Evolutionary conservation across 129 eudicot species (phyloP).

Genomic region (Lonicera japonica): DNA sequence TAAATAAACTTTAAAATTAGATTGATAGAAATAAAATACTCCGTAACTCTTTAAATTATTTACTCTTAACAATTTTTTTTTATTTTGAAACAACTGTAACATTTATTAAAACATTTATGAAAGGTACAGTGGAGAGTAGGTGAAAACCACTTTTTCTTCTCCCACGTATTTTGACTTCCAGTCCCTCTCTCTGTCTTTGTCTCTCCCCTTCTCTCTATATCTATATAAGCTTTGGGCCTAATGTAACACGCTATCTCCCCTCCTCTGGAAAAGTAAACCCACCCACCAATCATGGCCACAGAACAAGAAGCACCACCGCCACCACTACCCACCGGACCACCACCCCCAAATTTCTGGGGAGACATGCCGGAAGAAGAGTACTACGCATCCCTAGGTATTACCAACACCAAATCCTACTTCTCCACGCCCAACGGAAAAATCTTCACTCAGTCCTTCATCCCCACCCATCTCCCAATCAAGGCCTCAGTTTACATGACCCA

Average conservation of each 20-base stretch:
- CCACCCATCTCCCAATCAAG: conserved; percentile 35
- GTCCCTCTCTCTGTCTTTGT: background rate
- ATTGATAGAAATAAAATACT: no score
- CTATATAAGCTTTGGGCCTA: no score
- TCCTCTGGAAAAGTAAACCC: background rate
- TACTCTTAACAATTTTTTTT: no score
- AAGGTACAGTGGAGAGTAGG: no score
- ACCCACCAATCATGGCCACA: conserved; percentile 8
- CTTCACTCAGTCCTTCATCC: conserved; percentile 70
- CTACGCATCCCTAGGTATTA: conserved; percentile 53
- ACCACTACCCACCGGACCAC: conserved; percentile 22
- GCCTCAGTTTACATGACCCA: conserved; percentile 64
- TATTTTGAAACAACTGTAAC: no score
- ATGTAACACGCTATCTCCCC: background rate
- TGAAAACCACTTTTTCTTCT: no score
- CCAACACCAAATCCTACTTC: conserved; percentile 59
- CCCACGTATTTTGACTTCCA: background rate
- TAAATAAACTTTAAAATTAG: no score
- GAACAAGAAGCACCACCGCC: conserved; percentile 11
- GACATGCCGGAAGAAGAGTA: conserved; percentile 60
- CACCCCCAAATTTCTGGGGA: conserved; percentile 56
- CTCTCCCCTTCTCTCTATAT: background rate
- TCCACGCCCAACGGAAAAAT: conserved; percentile 47
- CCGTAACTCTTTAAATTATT: no score
- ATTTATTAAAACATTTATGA: no score